A percentile compares a stretch with the other conserved stretches of the same genome.
Evolutionary conservation across 441 rosid species (phyloP).

Genomic region (Erodium moschatum): DNA sequence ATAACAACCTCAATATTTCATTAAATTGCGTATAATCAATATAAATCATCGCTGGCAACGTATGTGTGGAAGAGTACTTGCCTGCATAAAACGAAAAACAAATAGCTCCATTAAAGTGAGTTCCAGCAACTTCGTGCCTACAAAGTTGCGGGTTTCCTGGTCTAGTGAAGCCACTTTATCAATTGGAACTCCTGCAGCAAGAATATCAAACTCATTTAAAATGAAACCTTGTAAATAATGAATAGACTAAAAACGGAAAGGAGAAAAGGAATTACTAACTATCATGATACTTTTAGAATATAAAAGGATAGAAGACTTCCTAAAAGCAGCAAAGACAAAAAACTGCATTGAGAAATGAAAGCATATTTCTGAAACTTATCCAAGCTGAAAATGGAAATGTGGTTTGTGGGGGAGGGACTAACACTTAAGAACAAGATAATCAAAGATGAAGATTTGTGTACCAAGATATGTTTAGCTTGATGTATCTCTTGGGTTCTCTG

Average conservation of each 20-base stretch:
- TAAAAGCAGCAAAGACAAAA: not conserved
- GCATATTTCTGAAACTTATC: not conserved
- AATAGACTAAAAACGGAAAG: not conserved
- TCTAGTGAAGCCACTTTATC: constrained; percentile 74
- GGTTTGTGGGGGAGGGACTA: not conserved
- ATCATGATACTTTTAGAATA: not conserved
- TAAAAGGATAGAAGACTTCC: not conserved
- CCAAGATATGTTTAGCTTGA: too few relatives aligned
- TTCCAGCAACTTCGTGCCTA: constrained; percentile 71
- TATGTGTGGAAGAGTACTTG: constrained; percentile 11
- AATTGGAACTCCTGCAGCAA: constrained; percentile 58
- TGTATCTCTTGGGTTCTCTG: too few relatives aligned
- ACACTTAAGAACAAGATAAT: not conserved
- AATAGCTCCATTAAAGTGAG: constrained; percentile 78
- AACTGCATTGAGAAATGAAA: too few relatives aligned
- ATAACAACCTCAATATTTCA: too few relatives aligned
- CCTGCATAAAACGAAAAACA: constrained; percentile 90
- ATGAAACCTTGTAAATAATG: not conserved
- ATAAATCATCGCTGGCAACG: not conserved
- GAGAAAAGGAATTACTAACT: not conserved
- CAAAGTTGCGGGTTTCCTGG: constrained; percentile 71
- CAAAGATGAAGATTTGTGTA: not conserved
- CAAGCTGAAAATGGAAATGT: not conserved
- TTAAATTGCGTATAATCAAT: not conserved
- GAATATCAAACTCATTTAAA: not conserved